These are phyloP conservation scores for Aphanomyces astaci DNA, from an alignment of 352 stramenopile genomes.

Conservation along the genomic window DNA sequence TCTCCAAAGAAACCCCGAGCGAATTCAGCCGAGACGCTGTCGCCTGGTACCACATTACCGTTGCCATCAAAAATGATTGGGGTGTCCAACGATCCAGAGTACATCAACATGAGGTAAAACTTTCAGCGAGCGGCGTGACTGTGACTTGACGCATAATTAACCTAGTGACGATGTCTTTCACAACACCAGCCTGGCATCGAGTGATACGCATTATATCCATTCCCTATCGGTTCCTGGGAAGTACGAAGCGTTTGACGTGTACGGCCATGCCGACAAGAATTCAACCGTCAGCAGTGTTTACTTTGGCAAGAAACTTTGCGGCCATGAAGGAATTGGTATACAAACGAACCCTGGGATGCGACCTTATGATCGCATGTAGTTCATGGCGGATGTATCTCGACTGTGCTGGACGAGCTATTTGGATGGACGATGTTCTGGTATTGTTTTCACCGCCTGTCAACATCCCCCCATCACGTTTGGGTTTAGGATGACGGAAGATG, in stretches of 20 bases:
- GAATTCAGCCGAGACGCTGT: not conserved
- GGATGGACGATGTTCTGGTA: slow-evolving; percentile 24
- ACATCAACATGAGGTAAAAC: not conserved
- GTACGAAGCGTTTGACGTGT: slow-evolving; percentile 21
- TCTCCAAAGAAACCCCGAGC: not conserved
- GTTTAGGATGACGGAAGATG: slow-evolving; percentile 1
- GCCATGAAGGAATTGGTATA: slow-evolving; percentile 14
- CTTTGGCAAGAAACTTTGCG: slow-evolving; percentile 22
- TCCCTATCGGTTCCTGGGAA: slow-evolving; percentile 15
- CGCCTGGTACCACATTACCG: not conserved
- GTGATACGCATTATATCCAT: slow-evolving; percentile 18
- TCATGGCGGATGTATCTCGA: slow-evolving; percentile 21
- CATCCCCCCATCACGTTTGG: not conserved
- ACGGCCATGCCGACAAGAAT: slow-evolving; percentile 9
- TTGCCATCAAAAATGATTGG: slow-evolving; percentile 5
- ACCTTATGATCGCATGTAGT: not conserved
- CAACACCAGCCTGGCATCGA: slow-evolving; percentile 3
- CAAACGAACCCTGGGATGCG: not conserved
- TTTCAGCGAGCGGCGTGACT: not conserved
- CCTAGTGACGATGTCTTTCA: slow-evolving; percentile 15
- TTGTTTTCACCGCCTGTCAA: not conserved
- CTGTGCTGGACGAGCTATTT: slow-evolving; percentile 20
- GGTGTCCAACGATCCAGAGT: not conserved
- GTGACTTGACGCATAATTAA: not conserved
- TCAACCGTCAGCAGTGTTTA: slow-evolving; percentile 14